Base-by-base conservation (phyloP, 2,329 filamentous ascomycete genomes). In the Cordyceps militaris region DNA sequence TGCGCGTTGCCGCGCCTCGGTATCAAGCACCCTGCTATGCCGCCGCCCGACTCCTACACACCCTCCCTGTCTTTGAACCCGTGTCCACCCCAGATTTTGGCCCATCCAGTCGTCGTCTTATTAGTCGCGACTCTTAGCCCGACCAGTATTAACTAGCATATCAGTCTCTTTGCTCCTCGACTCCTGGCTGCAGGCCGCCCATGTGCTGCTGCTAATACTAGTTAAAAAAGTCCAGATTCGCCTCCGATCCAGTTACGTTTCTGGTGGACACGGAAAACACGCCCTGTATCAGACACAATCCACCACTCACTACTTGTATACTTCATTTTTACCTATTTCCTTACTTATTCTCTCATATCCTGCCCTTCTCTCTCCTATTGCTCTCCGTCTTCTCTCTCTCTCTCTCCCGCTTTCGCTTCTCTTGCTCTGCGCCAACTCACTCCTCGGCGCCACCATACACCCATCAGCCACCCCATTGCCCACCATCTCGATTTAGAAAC, bases 211-310 rank as follows among this genome's bases (percentile, higher is more conserved):
- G 38, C 4, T 21, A 40, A 14, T 36, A 40, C 30, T 46, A 26
- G n/a, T 40, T 44, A 46, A 21, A 36, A 54, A 46, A 56, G 53
- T 56, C 53, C 28, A 53, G 21, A 56, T 48, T 32, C 34, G 40
- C 53, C 53, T 56, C 32, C 44, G 44, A 56, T 56, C 53, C 53
- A 49, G 53, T 19, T 34, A 21, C 38, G 16, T 44, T 54, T 34
- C 38, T 23, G 51, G n/a, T 40, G 23, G 30, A 11, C 53, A 48
- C 32, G 53, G 44, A 48, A 56, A 48, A 32, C 43, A 56, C 53
- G 34, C 53, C 14, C 34, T 42, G 44, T 38, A 40, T 48, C 53
- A 49, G 53, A 42, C 21, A 47, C 53, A 56, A 48, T 40, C 53
- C 53, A 48, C 43, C 34, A n/a, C n/a, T n/a, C n/a, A n/a, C 34